Evolutionary conservation across 108 stramenopile genomes (phyloP), one percentile per base, ranked within the genome.

Genomic region (Pseudonitzschia multiseries): DNA sequence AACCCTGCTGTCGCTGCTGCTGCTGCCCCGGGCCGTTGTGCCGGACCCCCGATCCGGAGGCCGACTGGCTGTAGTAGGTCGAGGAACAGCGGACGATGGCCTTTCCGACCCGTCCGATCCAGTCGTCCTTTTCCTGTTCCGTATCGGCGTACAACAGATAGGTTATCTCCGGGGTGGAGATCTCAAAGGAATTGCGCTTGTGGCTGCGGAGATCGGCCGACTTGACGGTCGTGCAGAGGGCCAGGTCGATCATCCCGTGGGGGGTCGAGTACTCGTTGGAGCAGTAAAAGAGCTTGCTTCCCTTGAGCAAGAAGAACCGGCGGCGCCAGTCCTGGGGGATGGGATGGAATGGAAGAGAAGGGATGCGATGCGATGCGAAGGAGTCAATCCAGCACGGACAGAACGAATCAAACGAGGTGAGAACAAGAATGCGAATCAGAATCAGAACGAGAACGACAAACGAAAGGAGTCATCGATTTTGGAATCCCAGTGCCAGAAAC

Each of bases 41-140:
- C 46, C 20, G 40, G 50, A 14, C 42, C 43, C 20, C 73, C 74
- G 46, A 26, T 72, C 13, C 40, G 51, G 17, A n/a, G 24, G 43
- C 53, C 43, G 61, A 14, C 74, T 68, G 46, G 27, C 74, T 62
- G 36, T 87, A 84, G 78, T 87, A 90, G 0, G 92, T 93, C 36
- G 83, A 83, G 15, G 88, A 87, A 80, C 93, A 96, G 32, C 97
- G 94, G 12, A 99, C 99, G 75, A 99, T 99, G n/a, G 98, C 93
- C 59, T 95, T 92, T 32, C 99, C 99, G 14, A 98, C 96, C 17
- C 95, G 92, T 8, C 99, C 99, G 74, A 99, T 99, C 99, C 99
- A 99, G 74, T 99, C 98, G 72, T 99, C 99, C 82, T 99, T 99
- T 75, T 97, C 97, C 77, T 97, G 96, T 82, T 99, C 98, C 20